Evolutionary conservation across 257 asterid genomes (phyloP), one percentile per base, ranked within the genome.

Genomic region (Primulina huaijiensis): DNA sequence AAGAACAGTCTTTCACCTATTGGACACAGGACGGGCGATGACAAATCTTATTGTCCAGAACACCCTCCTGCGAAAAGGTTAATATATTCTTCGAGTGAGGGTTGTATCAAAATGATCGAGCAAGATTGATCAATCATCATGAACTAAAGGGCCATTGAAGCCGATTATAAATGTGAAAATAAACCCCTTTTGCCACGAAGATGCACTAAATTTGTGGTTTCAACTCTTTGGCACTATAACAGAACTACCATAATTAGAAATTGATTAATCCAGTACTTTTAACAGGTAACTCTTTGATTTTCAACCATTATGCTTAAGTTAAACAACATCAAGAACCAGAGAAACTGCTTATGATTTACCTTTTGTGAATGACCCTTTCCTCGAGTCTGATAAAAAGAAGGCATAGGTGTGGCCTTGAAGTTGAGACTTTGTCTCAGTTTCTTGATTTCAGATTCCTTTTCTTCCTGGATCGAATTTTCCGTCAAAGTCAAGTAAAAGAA

Each of bases 311-410:
- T 38, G 9, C 9, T 38, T 4, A 9, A 9, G 46, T 38, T 38
- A 38, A 43, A 43, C 53, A 43, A n/a, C 12, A 43, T 43, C n/a
- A 43, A 52, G 66, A 55, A 21, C 16, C 37, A 2, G 34, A 57
- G 59, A 27, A 19, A 40, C 27, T 20, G 56, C 7, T 1, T 20
- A 60, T 74, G 1, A 29, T 27, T 17, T 65, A 77, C 85, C 82
- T 69, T 78, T 27, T 60, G 64, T 6, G 17, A 61, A 59, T 14
- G 78, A 40, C 27, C 57, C 71, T 65, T 78, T 74, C 29, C 73
- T 65, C 63, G 82, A 46, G 25, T 76, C 61, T 58, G 68, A 38
- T 75, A 82, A 60, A 79, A 82, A 7, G 86, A 76, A 16, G 86
- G 79, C 66, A 60, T 16, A 52, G 78, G 70, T 31, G 63, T 68